Conservation (phyloP, 768 basidiomycete species). For the Panus rudis region DNA sequence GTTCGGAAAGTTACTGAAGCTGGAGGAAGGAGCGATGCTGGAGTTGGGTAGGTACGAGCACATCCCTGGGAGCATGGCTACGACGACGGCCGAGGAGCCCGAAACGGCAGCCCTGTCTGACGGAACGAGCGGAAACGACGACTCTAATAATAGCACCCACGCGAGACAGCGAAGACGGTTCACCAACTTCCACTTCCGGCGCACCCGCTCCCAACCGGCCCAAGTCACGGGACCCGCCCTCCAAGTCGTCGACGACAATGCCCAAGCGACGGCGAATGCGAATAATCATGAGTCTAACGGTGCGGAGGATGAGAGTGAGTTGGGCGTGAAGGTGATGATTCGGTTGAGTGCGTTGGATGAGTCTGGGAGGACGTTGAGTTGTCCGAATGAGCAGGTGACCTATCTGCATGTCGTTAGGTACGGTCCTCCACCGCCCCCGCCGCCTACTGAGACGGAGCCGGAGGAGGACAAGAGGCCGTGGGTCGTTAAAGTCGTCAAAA, state of each 20-base stretch:
- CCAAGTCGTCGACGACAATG: slow-evolving; percentile 60
- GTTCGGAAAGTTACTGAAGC: slow-evolving; percentile 64
- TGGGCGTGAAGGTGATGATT: slow-evolving; percentile 73
- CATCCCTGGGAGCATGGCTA: slow-evolving; percentile 6
- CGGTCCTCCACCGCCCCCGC: slow-evolving; percentile 33
- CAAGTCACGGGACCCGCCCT: slow-evolving; percentile 71
- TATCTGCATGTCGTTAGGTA: slow-evolving; percentile 81
- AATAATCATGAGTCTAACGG: too few species aligned
- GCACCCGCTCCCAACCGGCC: slow-evolving; percentile 37
- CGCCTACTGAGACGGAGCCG: slow-evolving; percentile 12
- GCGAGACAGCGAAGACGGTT: slow-evolving; percentile 46
- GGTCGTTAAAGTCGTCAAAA: slow-evolving; percentile 89
- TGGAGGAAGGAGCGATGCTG: slow-evolving; percentile 73
- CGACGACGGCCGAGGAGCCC: slow-evolving; percentile 3
- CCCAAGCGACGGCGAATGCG: slow-evolving; percentile 30
- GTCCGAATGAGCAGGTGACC: slow-evolving; percentile 81
- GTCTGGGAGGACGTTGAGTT: slow-evolving; percentile 56
- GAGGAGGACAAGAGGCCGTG: slow-evolving; percentile 59
- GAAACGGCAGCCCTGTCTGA: slow-evolving; percentile 6
- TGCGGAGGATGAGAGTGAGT: slow-evolving; percentile 39
- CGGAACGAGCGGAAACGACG: slow-evolving; percentile 11
- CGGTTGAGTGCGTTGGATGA: slow-evolving; percentile 77
- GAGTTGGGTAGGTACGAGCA: slow-evolving; percentile 75
- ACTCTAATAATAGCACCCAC: slow-evolving; percentile 18
- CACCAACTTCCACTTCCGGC: slow-evolving; percentile 62